phyloP scores from a whole-genome alignment of 306 rosid genomes.

The Cajanus cajan region DNA sequence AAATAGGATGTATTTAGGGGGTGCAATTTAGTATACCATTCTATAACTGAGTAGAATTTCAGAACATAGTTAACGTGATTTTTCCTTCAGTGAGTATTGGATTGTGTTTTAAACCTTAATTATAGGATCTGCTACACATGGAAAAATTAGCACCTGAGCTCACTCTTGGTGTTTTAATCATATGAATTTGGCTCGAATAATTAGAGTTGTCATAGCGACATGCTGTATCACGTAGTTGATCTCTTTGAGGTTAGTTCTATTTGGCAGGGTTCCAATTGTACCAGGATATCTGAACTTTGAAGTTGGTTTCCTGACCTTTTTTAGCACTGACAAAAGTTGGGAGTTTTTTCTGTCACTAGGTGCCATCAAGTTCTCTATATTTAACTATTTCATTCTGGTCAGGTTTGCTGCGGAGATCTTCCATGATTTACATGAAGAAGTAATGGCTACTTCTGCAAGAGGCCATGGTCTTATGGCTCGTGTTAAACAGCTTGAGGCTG shows the following conservation, averaged over 20 bases:
- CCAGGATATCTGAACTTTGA: constrained; percentile 14
- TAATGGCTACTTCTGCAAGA: constrained; percentile 84
- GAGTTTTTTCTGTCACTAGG: not conserved
- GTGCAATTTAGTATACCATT: not conserved
- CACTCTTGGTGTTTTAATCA: not conserved
- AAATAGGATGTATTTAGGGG: not conserved
- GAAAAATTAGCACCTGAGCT: not conserved
- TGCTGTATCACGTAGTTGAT: constrained; percentile 4
- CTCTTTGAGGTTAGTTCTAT: not conserved
- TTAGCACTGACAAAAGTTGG: not conserved
- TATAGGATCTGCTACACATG: not conserved
- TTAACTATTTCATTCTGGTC: constrained; percentile 33
- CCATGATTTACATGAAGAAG: constrained; percentile 96
- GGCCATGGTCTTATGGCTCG: constrained; percentile 92
- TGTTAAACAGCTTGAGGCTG: constrained; percentile 95
- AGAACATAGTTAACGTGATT: not conserved
- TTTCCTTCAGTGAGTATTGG: constrained; percentile 9
- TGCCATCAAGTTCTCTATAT: constrained; percentile 19
- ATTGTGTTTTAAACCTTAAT: constrained; percentile 3
- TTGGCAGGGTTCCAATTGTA: not conserved
- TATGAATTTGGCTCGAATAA: constrained; percentile 8
- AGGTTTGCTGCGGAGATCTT: constrained; percentile 99
- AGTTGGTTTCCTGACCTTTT: constrained; percentile 11
- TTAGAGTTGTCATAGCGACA: not conserved
- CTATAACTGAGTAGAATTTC: not conserved